These are phyloP conservation scores for Amanita inopinata DNA, from an alignment of 768 basidiomycete genomes.

Conservation along the genomic window DNA sequence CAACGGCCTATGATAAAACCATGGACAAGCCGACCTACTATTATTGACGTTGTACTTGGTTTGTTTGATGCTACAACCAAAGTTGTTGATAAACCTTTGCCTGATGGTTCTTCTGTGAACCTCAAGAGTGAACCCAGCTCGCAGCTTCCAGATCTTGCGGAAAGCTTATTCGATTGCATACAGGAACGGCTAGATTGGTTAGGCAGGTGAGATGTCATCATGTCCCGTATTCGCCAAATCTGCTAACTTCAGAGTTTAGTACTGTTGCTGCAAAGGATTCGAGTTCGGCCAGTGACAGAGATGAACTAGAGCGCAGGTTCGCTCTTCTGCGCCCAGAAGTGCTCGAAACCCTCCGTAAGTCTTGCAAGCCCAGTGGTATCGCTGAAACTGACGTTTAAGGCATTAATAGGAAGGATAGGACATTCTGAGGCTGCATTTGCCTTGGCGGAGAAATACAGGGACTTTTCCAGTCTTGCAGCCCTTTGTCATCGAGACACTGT, in stretches of 20 bases:
- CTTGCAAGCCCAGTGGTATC: neutral
- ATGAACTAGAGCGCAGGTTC: constrained; percentile 59
- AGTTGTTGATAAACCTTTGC: constrained; percentile 29
- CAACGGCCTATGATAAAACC: constrained; percentile 58
- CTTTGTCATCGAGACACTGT: constrained; percentile 66
- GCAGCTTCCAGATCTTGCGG: constrained; percentile 60
- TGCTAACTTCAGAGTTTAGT: constrained; percentile 19
- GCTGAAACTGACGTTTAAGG: neutral
- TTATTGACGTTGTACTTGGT: constrained; percentile 60
- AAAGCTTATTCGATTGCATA: constrained; percentile 52
- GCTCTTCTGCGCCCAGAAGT: constrained; percentile 63
- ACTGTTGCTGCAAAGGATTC: constrained; percentile 35
- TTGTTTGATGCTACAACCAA: constrained; percentile 63
- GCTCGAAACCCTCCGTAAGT: constrained; percentile 72
- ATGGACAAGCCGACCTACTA: constrained; percentile 69
- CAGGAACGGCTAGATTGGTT: constrained; percentile 67
- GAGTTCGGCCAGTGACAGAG: constrained; percentile 43
- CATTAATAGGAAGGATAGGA: constrained; percentile 48
- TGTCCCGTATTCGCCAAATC: neutral
- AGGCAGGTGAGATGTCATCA: constrained; percentile 30
- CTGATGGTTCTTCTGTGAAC: constrained; percentile 18
- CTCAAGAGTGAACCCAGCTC: constrained; percentile 29
- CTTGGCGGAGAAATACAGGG: constrained; percentile 79
- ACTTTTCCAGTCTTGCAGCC: constrained; percentile 78
- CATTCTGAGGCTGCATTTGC: constrained; percentile 63